phyloP scores from a whole-genome alignment of 371 early-diverging fungal genomes.

The Funneliformis caledonium region DNA sequence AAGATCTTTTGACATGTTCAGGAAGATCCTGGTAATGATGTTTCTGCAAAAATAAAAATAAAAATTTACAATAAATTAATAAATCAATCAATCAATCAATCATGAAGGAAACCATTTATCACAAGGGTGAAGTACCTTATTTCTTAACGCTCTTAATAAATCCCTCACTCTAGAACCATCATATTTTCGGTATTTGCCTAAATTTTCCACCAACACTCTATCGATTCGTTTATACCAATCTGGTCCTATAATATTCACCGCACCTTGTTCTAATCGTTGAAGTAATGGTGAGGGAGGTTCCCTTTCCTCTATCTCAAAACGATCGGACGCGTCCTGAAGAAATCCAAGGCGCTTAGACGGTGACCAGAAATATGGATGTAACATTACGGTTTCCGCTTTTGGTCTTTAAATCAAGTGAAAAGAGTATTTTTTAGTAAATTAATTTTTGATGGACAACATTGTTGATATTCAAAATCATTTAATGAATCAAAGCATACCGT shows the following conservation, averaged over 20 bases:
- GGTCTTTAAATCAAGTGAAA: constrained; percentile 56
- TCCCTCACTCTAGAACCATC: constrained; percentile 85
- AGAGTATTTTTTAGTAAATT: not conserved
- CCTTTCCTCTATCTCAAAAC: constrained; percentile 88
- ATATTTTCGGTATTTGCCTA: constrained; percentile 92
- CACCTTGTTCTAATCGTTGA: constrained; percentile 66
- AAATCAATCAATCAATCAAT: not conserved
- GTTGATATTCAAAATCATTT: not conserved
- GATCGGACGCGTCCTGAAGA: constrained; percentile 93
- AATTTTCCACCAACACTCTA: constrained; percentile 73
- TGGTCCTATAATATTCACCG: constrained; percentile 62
- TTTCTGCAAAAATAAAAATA: constrained; percentile 58
- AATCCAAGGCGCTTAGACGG: constrained; percentile 81
- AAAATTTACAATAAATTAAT: not conserved
- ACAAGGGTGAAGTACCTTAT: constrained; percentile 68
- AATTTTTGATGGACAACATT: not conserved
- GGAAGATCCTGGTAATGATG: constrained; percentile 96
- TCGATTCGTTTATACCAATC: constrained; percentile 90
- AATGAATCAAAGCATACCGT: constrained; percentile 49
- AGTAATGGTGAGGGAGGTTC: constrained; percentile 71
- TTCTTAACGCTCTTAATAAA: constrained; percentile 89
- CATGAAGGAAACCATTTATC: not conserved
- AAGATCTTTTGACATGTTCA: constrained; percentile 66
- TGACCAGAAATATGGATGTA: constrained; percentile 96
- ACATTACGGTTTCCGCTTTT: constrained; percentile 70